Conservation (phyloP, 1,284 basidiomycete species). For the Trametes versicolor region DNA sequence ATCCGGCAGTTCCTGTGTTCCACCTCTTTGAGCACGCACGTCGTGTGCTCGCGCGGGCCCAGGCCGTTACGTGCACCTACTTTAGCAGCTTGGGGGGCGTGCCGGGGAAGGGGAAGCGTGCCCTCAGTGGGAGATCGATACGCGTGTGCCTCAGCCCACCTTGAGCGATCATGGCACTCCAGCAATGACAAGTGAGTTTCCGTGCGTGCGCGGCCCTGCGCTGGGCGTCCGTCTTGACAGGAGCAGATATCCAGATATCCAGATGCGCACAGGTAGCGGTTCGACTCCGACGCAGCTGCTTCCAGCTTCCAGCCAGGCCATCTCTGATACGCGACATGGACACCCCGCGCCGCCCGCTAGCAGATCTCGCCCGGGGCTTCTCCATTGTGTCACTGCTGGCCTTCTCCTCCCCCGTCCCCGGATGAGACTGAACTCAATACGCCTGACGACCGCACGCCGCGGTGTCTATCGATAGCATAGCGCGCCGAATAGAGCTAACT, state of each 20-base stretch:
- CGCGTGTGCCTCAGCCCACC: too few relatives aligned
- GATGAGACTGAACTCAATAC: constrained; percentile 13
- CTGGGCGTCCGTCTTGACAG: constrained; percentile 7
- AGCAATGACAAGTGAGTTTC: too few relatives aligned
- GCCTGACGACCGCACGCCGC: neutral
- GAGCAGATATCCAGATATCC: too few relatives aligned
- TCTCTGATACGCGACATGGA: constrained; percentile 25
- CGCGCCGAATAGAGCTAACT: constrained; percentile 8
- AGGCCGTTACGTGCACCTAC: neutral
- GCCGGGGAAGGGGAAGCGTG: too few relatives aligned
- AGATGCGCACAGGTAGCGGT: neutral
- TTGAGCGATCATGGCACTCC: too few relatives aligned
- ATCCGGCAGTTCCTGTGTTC: constrained; percentile 5
- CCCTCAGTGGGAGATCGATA: too few relatives aligned
- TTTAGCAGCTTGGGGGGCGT: too few relatives aligned
- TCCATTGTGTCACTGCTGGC: neutral
- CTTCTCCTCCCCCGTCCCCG: neutral
- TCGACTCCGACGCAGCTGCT: constrained; percentile 4
- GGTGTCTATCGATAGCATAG: neutral
- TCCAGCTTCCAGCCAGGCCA: neutral
- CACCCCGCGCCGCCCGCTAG: neutral
- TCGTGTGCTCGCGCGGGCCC: neutral
- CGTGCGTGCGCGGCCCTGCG: neutral
- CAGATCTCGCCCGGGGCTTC: neutral
- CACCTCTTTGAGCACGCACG: neutral